Evolutionary conservation across 371 early-diverging fungal genomes (phyloP).

Genomic region (Mortierella sp.): DNA sequence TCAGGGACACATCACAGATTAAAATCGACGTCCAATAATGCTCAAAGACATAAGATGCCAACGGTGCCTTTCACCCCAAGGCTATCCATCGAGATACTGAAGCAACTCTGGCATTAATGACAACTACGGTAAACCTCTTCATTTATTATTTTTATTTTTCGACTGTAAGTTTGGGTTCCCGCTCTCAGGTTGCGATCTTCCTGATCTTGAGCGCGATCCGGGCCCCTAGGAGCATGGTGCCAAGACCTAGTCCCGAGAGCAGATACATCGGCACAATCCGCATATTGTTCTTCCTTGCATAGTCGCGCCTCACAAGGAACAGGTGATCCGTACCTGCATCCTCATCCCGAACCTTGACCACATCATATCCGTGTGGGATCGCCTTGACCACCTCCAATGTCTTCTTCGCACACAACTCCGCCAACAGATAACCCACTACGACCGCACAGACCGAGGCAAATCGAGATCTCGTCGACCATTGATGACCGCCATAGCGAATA

Average conservation of each 20-base stretch:
- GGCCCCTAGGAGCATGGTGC: conserved; percentile 46
- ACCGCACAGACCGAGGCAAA: conserved; percentile 26
- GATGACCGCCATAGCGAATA: conserved; percentile 12
- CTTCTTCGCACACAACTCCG: conserved; percentile 27
- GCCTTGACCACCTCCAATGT: conserved; percentile 33
- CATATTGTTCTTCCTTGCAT: conserved; percentile 13
- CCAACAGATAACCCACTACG: conserved; percentile 20
- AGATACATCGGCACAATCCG: conserved; percentile 46
- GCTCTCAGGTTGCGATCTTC: background rate
- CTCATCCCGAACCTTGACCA: conserved; percentile 30
- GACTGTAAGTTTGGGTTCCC: background rate
- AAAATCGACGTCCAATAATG: no score
- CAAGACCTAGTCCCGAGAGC: conserved; percentile 49
- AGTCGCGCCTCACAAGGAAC: conserved; percentile 51
- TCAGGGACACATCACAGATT: no score
- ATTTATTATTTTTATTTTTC: background rate
- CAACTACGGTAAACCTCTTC: no score
- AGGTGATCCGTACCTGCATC: conserved; percentile 28
- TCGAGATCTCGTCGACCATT: conserved; percentile 42
- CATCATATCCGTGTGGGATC: conserved; percentile 47
- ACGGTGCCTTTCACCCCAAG: no score
- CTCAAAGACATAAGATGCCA: no score
- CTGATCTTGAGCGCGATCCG: conserved; percentile 46
- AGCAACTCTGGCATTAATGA: no score
- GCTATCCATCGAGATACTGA: no score